Evolutionary conservation across 2,329 filamentous ascomycete genomes (phyloP).

Genomic region (Aureobasidium sp.): DNA sequence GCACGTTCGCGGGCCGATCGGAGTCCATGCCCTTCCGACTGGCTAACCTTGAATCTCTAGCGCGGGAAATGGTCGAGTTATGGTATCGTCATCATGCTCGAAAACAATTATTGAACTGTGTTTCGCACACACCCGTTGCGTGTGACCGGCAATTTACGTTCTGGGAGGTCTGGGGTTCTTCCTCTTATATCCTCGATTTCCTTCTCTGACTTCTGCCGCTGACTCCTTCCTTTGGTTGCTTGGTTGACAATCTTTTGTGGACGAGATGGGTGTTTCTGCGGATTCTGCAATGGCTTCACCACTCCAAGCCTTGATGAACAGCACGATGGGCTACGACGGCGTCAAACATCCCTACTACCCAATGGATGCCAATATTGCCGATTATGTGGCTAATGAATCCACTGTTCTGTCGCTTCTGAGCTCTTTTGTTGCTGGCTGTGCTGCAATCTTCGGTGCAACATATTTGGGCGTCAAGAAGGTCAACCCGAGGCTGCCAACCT

Average conservation of each 20-base stretch:
- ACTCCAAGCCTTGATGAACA: conserved; percentile 1
- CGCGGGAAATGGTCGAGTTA: background rate
- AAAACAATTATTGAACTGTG: background rate
- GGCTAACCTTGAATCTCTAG: background rate
- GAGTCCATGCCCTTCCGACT: background rate
- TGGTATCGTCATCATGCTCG: conserved; percentile 3
- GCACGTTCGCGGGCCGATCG: background rate
- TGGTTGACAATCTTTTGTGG: background rate
- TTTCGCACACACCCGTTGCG: background rate
- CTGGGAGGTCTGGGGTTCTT: background rate
- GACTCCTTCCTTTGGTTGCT: background rate
- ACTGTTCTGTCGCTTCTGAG: conserved; percentile 51
- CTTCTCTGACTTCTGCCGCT: background rate
- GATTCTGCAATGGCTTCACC: background rate
- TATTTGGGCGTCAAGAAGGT: conserved; percentile 45
- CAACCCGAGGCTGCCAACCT: conserved; percentile 44
- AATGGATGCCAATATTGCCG: conserved; percentile 50
- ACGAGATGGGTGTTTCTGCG: background rate
- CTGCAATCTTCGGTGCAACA: conserved; percentile 50
- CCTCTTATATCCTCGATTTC: background rate
- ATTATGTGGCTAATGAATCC: conserved; percentile 59
- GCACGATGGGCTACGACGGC: background rate
- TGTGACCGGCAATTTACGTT: background rate
- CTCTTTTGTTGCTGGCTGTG: conserved; percentile 51
- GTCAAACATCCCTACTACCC: conserved; percentile 65